Base-by-base conservation (phyloP, 2,329 filamentous ascomycete species). In the Pezicula radicicola region DNA sequence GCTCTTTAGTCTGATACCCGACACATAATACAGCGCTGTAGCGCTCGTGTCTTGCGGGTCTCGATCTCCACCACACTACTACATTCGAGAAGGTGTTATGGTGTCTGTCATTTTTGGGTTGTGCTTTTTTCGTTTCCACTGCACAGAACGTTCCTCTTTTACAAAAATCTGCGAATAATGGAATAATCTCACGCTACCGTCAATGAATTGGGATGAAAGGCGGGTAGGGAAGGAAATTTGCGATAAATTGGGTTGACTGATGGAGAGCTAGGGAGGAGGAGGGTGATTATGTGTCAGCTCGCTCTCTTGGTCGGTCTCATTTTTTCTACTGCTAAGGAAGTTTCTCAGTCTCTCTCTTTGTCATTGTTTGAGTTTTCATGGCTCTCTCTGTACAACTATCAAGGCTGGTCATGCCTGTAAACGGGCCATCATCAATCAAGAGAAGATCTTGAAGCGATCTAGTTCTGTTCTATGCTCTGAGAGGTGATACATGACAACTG, bases 1-100 rank as follows among this genome's bases (percentile, higher is more conserved):
- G 59, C 59, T 60, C 62, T 66, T 67, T 67, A 70, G 69, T 71
- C 72, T 76, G 75, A 83, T 83, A 81, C 79, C 79, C 77, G 75
- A 73, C 76, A 76, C 75, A 74, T 75, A 76, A 79, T 78, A 53
- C 55, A 60, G 44, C 57, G 60, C 48, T 45, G 48, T 15, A 46
- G 48, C 56, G 55, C 55, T 62, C 54, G 61, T 64, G 62, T 63
- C 61, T 58, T 62, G 58, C 62, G 57, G 60, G 61, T 57, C 55
- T 59, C 56, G 46, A 60, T 54, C 57, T 55, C 61, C 59, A 50
- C 46, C 44, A 54, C 46, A 45, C 54, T 57, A 56, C 55, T 53
- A 61, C 55, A 53, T 60, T 56, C 52, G 54, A 59, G 57, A 45
- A 53, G 64, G 64, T 66, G 63, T 65, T 64, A 56, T 42, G 56